Percentiles rank a stretch among this genome's conserved stretches.
phyloP scores from a whole-genome alignment of 805 yeast species.

The Kuraishia borneana region DNA sequence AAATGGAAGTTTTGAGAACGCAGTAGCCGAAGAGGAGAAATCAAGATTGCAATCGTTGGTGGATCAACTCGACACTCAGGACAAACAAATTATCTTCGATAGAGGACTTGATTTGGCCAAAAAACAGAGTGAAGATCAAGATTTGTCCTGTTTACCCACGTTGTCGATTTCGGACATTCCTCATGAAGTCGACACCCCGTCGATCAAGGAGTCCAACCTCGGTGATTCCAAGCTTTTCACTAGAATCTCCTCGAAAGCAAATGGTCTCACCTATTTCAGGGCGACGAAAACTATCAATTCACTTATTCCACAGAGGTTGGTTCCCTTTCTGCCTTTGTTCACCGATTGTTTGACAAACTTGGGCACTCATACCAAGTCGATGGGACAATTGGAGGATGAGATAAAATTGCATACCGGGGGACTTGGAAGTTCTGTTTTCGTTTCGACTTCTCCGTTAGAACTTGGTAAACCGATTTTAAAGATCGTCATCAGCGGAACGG shows the following conservation, averaged over 20 bases:
- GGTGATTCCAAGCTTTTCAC: slow-evolving; percentile 12
- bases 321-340: slow-evolving; percentile 68
- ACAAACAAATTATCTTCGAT: slow-evolving; percentile 42
- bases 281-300: slow-evolving; percentile 50
- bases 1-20: slow-evolving; percentile 37
- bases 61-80: slow-evolving; percentile 36
- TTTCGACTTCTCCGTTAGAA: slow-evolving; percentile 41
- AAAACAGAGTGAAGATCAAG: slow-evolving; percentile 60
- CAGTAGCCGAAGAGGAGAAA: slow-evolving; percentile 44
- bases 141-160: slow-evolving; percentile 72
- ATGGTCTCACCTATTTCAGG: slow-evolving; percentile 71
- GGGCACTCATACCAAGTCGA: slow-evolving; percentile 65
- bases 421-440: slow-evolving; percentile 47
- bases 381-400: slow-evolving; percentile 76
- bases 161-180: slow-evolving; percentile 66
- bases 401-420: slow-evolving; percentile 85
- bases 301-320: slow-evolving; percentile 45
- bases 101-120: slow-evolving; percentile 51
- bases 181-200: slow-evolving; percentile 31
- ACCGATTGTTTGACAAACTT: slow-evolving; percentile 71
- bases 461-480: slow-evolving; percentile 37
- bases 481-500: slow-evolving; percentile 54
- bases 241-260: slow-evolving; percentile 33
- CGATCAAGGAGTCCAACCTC: slow-evolving; percentile 23
- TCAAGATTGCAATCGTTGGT: slow-evolving; percentile 33